These are phyloP conservation scores for Raffaelea albimanens DNA, from an alignment of 2,329 filamentous ascomycete species.

Conservation along the genomic window DNA sequence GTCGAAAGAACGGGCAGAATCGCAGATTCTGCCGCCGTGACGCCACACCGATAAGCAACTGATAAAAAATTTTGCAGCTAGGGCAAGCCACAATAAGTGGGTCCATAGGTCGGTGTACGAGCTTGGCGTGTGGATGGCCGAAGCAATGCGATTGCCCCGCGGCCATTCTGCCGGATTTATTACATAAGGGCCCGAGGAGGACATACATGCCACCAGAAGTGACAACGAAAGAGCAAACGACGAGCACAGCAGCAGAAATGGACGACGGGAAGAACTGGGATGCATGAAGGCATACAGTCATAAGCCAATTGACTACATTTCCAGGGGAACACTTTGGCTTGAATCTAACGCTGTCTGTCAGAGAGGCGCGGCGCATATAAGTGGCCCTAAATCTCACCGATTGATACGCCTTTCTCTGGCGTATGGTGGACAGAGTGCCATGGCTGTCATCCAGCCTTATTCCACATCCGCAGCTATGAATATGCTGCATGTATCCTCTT, in stretches of 20 bases:
- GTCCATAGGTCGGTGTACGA: conserved; percentile 1
- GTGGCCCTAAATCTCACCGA: too few species aligned
- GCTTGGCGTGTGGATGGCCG: background rate
- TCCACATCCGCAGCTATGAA: too few species aligned
- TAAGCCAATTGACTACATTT: background rate
- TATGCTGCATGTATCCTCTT: too few species aligned
- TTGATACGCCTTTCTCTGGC: too few species aligned
- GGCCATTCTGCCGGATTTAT: conserved; percentile 9
- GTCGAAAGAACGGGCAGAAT: conserved; percentile 5
- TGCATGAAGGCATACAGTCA: background rate
- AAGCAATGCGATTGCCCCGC: conserved; percentile 2
- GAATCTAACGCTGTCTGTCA: too few species aligned
- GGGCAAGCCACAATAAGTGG: conserved; percentile 5
- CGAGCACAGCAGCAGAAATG: too few species aligned
- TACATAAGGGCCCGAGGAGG: background rate
- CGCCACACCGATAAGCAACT: conserved; percentile 11
- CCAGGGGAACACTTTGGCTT: too few species aligned
- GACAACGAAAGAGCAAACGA: background rate
- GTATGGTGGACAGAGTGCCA: too few species aligned
- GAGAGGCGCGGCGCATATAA: too few species aligned
- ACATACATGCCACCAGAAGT: too few species aligned
- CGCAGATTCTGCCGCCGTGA: conserved; percentile 13
- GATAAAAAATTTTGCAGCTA: background rate
- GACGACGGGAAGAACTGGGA: too few species aligned
- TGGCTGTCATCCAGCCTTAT: too few species aligned